phyloP scores from a whole-genome alignment of 352 stramenopile genomes.

The Globisporangium paroecandrum region DNA sequence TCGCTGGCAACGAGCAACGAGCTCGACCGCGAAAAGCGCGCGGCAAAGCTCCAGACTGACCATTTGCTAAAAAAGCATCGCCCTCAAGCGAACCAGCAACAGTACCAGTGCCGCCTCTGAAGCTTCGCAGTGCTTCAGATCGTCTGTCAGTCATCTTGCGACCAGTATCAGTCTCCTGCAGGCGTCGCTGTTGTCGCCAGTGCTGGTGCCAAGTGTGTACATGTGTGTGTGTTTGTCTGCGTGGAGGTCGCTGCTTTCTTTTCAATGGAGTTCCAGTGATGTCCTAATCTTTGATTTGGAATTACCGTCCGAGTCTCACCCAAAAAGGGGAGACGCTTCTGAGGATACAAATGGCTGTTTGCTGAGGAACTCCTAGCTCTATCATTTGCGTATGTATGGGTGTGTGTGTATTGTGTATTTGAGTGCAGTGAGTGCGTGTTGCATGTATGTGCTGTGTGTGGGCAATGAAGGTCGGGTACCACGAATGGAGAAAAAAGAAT shows the following conservation, averaged over 20 bases:
- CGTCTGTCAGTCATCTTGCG: too few species aligned
- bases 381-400: not conserved
- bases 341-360: slow-evolving; percentile 88
- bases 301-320: slow-evolving; percentile 79
- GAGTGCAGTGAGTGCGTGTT: slow-evolving; percentile 12
- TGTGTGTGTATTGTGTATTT: slow-evolving; percentile 2
- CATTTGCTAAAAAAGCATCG: slow-evolving; percentile 17
- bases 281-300: slow-evolving; percentile 82
- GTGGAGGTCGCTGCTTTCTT: slow-evolving; percentile 2
- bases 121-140: not conserved
- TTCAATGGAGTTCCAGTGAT: slow-evolving; percentile 61
- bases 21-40: not conserved
- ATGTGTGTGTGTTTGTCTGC: slow-evolving; percentile 3
- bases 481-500: slow-evolving; percentile 24
- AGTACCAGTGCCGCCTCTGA: not conserved
- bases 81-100: not conserved
- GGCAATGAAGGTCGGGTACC: not conserved
- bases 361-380: slow-evolving; percentile 61
- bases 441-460: not conserved
- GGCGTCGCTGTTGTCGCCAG: not conserved
- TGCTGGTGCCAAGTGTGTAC: not conserved
- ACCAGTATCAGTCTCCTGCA: not conserved
- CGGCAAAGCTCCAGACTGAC: not conserved
- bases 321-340: slow-evolving; percentile 30
- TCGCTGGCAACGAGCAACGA: slow-evolving; percentile 4